Conservation (phyloP, 441 rosid species). For the Erodium texanum region DNA sequence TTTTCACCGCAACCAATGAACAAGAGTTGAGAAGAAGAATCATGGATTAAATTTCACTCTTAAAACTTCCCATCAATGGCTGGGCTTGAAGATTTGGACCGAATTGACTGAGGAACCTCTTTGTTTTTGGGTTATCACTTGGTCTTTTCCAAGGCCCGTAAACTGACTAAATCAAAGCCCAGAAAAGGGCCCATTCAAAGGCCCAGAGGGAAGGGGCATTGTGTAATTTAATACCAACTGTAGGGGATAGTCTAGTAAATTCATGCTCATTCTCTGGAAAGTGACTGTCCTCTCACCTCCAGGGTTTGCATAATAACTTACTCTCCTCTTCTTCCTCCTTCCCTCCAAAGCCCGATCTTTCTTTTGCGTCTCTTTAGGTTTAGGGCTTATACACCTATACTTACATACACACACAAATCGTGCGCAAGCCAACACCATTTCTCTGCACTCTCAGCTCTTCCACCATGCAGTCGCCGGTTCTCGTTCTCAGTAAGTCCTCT, state of each 20-base stretch:
- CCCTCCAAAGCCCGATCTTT: constrained; percentile 5
- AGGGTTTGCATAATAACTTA: background rate
- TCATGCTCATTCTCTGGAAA: background rate
- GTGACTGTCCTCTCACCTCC: background rate
- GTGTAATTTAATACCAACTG: background rate
- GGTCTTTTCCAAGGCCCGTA: background rate
- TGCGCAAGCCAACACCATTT: background rate
- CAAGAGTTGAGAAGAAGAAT: too few species aligned
- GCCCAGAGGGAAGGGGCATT: background rate
- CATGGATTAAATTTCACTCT: too few species aligned
- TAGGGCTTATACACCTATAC: constrained; percentile 3
- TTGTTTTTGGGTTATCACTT: too few species aligned
- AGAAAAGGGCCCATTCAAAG: background rate
- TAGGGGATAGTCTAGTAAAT: background rate
- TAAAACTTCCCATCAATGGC: too few species aligned
- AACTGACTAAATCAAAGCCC: background rate
- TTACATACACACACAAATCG: background rate
- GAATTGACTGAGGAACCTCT: too few species aligned
- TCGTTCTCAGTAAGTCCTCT: constrained; percentile 1
- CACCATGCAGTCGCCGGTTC: constrained; percentile 6
- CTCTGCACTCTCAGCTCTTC: background rate
- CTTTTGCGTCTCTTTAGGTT: background rate
- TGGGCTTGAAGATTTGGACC: too few species aligned
- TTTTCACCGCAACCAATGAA: too few species aligned
- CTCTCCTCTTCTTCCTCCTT: background rate